Percentiles rank a stretch among this genome's conserved stretches.
phyloP scores from a whole-genome alignment of 805 yeast species.

The Candida sanyiensis region DNA sequence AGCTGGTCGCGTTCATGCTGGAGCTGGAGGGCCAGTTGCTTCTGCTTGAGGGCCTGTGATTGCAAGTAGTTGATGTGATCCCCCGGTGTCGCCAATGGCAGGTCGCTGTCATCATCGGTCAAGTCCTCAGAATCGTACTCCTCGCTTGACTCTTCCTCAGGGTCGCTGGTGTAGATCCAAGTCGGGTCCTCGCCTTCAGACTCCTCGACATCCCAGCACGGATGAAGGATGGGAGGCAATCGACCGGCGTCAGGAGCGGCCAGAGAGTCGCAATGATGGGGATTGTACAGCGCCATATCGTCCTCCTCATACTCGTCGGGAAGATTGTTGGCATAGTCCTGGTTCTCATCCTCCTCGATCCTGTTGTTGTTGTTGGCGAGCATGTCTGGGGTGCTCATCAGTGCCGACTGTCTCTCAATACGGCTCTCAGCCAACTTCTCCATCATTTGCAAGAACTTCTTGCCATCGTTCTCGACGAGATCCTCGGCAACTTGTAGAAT shows the following conservation, averaged over 20 bases:
- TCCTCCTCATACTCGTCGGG: conserved; percentile 19
- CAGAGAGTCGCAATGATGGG: conserved; percentile 18
- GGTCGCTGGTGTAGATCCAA: conserved; percentile 3
- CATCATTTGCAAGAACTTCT: conserved; percentile 71
- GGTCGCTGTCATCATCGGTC: conserved; percentile 14
- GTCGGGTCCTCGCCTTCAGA: conserved; percentile 10
- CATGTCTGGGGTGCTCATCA: conserved; percentile 12
- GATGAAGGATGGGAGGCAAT: conserved; percentile 4
- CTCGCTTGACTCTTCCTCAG: conserved; percentile 7
- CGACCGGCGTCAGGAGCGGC: conserved; percentile 15
- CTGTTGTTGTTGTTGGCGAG: conserved; percentile 19
- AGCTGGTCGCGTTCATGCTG: conserved; percentile 8
- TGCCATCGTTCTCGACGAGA: conserved; percentile 70
- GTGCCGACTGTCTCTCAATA: conserved; percentile 26
- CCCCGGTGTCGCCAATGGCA: too few species aligned
- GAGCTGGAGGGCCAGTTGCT: conserved; percentile 5
- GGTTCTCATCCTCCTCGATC: conserved; percentile 27
- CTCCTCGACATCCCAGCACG: conserved; percentile 15
- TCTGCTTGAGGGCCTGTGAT: conserved; percentile 4
- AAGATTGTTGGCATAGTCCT: conserved; percentile 23
- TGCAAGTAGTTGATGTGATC: conserved; percentile 3
- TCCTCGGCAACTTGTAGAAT: conserved; percentile 71
- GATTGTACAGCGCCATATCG: conserved; percentile 6
- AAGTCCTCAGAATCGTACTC: conserved; percentile 6
- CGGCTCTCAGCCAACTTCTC: conserved; percentile 62